Conservation (phyloP, 2,329 filamentous ascomycete species). For the Lojkania enalia region DNA sequence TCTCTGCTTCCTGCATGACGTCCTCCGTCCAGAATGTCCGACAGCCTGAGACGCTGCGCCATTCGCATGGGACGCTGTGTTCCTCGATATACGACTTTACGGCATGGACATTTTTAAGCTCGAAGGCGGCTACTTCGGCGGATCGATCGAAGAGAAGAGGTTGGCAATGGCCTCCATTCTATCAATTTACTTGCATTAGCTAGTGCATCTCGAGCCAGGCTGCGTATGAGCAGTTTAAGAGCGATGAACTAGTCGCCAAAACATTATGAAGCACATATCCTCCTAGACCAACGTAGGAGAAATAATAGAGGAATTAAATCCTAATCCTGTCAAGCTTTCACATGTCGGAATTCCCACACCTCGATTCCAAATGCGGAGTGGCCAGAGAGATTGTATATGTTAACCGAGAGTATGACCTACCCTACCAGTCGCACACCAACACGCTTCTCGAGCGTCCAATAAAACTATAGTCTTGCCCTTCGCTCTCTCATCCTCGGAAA, state of each 20-base stretch:
- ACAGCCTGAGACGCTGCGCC: slow-evolving; percentile 64
- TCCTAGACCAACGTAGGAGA: too few species aligned
- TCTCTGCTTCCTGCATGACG: slow-evolving; percentile 57
- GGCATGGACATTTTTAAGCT: slow-evolving; percentile 68
- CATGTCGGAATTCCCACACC: too few species aligned
- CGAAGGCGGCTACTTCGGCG: slow-evolving; percentile 69
- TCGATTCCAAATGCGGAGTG: slow-evolving; percentile 1
- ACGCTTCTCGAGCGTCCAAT: slow-evolving; percentile 78
- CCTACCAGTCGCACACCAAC: slow-evolving; percentile 81
- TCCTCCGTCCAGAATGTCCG: slow-evolving; percentile 64
- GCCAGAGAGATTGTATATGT: not conserved
- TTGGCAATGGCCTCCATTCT: slow-evolving; percentile 69
- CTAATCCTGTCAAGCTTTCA: too few species aligned
- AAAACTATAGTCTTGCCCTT: slow-evolving; percentile 64
- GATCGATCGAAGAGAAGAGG: slow-evolving; percentile 65
- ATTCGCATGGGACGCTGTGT: slow-evolving; percentile 70
- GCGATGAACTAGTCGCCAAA: too few species aligned
- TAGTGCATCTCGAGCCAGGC: slow-evolving; percentile 2
- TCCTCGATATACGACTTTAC: slow-evolving; percentile 61
- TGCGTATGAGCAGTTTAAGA: not conserved
- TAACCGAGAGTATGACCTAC: slow-evolving; percentile 50
- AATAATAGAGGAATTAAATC: too few species aligned
- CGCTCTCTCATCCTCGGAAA: slow-evolving; percentile 52
- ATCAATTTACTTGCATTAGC: slow-evolving; percentile 9
- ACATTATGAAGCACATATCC: too few species aligned